These are phyloP conservation scores for Cucumis variabilis DNA, from an alignment of 331 rosid species.

Conservation along the genomic window DNA sequence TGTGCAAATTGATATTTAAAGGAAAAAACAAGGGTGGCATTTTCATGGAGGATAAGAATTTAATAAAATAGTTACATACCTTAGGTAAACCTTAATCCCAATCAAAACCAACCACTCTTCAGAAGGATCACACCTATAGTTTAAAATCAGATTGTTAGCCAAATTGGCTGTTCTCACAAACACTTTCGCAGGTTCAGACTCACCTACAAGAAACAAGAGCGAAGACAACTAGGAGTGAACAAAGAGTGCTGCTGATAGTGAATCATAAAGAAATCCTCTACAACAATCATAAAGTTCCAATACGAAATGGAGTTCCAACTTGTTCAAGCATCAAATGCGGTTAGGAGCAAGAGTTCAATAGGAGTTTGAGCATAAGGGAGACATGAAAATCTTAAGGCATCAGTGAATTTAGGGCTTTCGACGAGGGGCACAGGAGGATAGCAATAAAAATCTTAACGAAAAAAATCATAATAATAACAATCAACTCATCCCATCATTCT, in stretches of 20 bases:
- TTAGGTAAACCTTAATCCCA: conserved; percentile 99
- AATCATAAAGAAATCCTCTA: not conserved
- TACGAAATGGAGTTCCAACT: conserved; percentile 48
- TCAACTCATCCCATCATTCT: no score
- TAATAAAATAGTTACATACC: conserved; percentile 54
- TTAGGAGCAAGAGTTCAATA: no score
- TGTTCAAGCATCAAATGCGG: conserved; percentile 97
- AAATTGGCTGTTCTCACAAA: conserved; percentile 95
- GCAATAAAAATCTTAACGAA: no score
- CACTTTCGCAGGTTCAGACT: conserved; percentile 93
- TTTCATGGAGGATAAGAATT: not conserved
- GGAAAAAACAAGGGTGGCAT: no score
- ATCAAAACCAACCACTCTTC: conserved; percentile 99
- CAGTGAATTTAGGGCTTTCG: no score
- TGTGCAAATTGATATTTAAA: not conserved
- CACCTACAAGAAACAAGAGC: conserved; percentile 62
- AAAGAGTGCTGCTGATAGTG: conserved; percentile 22
- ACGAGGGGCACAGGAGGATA: no score
- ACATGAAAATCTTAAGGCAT: no score
- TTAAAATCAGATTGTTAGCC: conserved; percentile 93
- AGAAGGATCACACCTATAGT: conserved; percentile 93
- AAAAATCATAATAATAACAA: no score
- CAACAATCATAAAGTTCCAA: not conserved
- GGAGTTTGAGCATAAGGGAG: no score
- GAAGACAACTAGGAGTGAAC: conserved; percentile 12